Conservation (phyloP, 208 protist species). For the Crithidia brevicula region DNA sequence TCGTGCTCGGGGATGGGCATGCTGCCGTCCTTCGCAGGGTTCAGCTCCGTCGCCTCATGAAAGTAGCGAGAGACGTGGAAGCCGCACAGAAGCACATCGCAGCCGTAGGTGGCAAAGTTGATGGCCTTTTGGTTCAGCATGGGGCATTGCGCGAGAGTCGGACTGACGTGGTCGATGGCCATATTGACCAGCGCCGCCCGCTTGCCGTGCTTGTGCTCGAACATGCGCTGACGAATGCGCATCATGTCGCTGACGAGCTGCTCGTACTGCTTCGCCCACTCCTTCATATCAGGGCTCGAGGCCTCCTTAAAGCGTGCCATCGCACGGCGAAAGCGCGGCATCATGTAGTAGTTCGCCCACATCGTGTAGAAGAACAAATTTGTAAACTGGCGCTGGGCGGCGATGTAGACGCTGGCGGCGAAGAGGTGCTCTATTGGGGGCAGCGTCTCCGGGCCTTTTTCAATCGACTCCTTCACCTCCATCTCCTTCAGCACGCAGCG, state of each 20-base stretch:
- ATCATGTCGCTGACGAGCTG: slow-evolving; percentile 83
- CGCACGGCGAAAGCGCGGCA: slow-evolving; percentile 74
- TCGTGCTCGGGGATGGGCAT: slow-evolving; percentile 63
- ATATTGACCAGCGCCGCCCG: slow-evolving; percentile 57
- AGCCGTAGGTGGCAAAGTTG: slow-evolving; percentile 87
- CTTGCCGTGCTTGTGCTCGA: slow-evolving; percentile 85
- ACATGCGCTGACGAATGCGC: slow-evolving; percentile 84
- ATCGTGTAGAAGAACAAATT: slow-evolving; percentile 86
- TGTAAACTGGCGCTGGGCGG: slow-evolving; percentile 82
- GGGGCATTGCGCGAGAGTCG: slow-evolving; percentile 75
- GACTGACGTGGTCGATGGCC: slow-evolving; percentile 76
- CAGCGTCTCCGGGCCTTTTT: slow-evolving; percentile 76
- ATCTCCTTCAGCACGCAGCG: slow-evolving; percentile 86
- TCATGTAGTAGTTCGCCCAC: slow-evolving; percentile 78
- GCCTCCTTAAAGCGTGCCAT: slow-evolving; percentile 83
- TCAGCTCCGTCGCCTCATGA: slow-evolving; percentile 90
- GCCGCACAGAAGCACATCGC: slow-evolving; percentile 72
- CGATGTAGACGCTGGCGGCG: slow-evolving; percentile 77
- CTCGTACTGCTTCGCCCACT: slow-evolving; percentile 91
- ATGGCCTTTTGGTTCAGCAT: slow-evolving; percentile 91
- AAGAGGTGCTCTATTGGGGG: slow-evolving; percentile 86
- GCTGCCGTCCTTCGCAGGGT: slow-evolving; percentile 82
- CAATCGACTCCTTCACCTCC: slow-evolving; percentile 85
- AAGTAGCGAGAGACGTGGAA: slow-evolving; percentile 92
- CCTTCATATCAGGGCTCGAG: slow-evolving; percentile 83